Conservation (phyloP, 2,329 filamentous ascomycete species). For the Orbilia javanica region DNA sequence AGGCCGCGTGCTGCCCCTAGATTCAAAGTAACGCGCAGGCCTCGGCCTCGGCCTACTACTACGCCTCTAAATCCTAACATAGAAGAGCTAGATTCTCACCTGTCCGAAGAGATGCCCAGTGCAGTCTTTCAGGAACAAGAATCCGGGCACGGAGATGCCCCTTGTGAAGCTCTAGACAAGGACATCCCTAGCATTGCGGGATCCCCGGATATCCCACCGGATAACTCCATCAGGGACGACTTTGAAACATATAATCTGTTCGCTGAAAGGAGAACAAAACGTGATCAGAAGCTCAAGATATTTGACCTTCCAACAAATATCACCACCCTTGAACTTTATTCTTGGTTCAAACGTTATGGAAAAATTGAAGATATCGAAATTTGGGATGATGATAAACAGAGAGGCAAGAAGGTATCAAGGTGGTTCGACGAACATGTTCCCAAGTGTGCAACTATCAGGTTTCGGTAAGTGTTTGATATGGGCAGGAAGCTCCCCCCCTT, state of each 20-base stretch:
- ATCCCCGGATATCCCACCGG: not conserved
- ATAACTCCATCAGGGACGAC: not conserved
- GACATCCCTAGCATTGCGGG: not conserved
- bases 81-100: not conserved
- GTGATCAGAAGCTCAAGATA: constrained; percentile 26
- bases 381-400: constrained; percentile 12
- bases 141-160: not conserved
- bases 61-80: not conserved
- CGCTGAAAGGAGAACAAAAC: not conserved
- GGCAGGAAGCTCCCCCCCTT: not conserved
- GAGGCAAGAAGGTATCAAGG: not conserved
- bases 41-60: not conserved
- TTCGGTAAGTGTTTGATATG: constrained; percentile 31
- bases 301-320: constrained; percentile 21
- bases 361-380: constrained; percentile 36
- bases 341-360: constrained; percentile 6
- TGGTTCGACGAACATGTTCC: not conserved
- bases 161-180: not conserved
- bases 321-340: constrained; percentile 28
- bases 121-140: not conserved
- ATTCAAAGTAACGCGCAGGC: constrained; percentile 16
- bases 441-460: constrained; percentile 10
- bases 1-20: not conserved
- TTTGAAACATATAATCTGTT: not conserved
- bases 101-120: constrained; percentile 5